Percentiles rank a stretch among this genome's conserved stretches.
Evolutionary conservation across 2,329 filamentous ascomycete genomes (phyloP).

Genomic region (Mariannaea sp.): DNA sequence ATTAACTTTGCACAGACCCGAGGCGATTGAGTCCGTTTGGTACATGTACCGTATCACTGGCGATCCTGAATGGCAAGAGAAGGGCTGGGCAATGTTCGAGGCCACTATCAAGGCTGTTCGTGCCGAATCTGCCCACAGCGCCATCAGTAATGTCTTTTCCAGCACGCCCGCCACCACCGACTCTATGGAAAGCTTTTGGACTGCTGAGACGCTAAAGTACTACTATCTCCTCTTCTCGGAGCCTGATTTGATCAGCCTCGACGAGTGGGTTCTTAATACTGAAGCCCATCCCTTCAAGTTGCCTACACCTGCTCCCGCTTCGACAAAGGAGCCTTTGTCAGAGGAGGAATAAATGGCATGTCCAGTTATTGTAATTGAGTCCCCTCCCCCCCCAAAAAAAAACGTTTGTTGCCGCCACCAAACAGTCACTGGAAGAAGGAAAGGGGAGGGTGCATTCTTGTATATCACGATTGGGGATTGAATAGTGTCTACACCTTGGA

Average conservation of each 20-base stretch:
- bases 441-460: neutral
- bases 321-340: neutral
- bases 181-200: conserved; percentile 88
- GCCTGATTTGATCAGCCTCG: conserved; percentile 67
- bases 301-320: conserved; percentile 36
- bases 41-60: conserved; percentile 91
- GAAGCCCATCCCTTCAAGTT: conserved; percentile 64
- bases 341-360: neutral
- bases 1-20: conserved; percentile 60
- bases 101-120: conserved; percentile 69
- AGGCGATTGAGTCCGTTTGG: conserved; percentile 87
- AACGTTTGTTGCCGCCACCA: neutral
- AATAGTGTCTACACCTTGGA: neutral
- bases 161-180: conserved; percentile 54
- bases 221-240: conserved; percentile 82
- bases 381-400: too few relatives aligned
- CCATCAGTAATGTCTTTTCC: conserved; percentile 66
- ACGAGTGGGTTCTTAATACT: conserved; percentile 71
- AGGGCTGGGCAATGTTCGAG: conserved; percentile 85
- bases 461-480: conserved; percentile 4
- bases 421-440: neutral
- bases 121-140: conserved; percentile 70
- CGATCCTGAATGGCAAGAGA: conserved; percentile 73
- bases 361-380: conserved; percentile 2
- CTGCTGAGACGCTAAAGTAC: conserved; percentile 90